A percentile compares a stretch with the other conserved stretches of the same genome.
Conservation (phyloP, 441 rosid species). For the Euphorbia schlechtendalii region DNA sequence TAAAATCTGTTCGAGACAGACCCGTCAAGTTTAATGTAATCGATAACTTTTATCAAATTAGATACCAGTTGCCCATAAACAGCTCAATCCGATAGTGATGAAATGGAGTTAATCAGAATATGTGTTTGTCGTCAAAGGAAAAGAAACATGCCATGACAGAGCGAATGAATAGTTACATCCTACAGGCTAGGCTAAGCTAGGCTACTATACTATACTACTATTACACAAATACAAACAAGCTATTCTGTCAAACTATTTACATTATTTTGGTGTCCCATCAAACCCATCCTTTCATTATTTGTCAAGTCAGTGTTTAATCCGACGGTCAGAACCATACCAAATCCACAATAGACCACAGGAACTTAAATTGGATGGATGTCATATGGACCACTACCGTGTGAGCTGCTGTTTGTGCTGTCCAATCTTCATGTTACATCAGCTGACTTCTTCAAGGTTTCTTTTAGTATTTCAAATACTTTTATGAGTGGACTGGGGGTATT, state of each 20-base stretch:
- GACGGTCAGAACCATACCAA: background rate
- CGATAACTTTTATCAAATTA: no score
- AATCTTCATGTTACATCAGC: conserved; percentile 7
- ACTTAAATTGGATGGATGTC: background rate
- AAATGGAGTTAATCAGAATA: no score
- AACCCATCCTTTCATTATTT: no score
- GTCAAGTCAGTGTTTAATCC: background rate
- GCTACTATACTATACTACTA: background rate
- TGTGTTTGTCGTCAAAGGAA: no score
- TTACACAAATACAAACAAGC: background rate
- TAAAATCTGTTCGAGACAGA: no score
- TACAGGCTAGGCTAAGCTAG: no score
- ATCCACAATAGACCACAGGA: background rate
- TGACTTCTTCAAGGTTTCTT: background rate
- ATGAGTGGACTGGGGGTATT: background rate
- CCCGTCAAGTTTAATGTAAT: no score
- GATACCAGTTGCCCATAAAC: no score
- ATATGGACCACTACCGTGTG: background rate
- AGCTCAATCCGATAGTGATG: no score
- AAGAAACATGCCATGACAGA: no score
- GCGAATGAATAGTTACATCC: no score
- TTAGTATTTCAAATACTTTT: background rate
- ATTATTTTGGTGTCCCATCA: background rate
- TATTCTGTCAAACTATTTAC: background rate
- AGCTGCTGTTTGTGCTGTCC: conserved; percentile 2